Percentiles rank a stretch among this genome's conserved stretches.
phyloP scores from a whole-genome alignment of 257 asterid species.

The Nicotiana benthamiana region DNA sequence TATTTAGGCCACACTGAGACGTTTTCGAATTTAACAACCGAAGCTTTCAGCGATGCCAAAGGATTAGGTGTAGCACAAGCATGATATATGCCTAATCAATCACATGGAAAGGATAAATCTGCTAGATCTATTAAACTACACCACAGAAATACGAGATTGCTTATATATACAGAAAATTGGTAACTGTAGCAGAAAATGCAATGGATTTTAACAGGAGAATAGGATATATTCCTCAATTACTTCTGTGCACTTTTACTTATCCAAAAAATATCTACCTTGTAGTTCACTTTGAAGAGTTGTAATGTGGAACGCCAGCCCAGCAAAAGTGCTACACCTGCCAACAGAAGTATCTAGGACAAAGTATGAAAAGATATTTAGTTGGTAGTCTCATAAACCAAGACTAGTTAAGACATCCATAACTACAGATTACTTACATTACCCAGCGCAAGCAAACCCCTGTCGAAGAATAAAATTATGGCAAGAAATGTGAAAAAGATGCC shows the following conservation, averaged over 20 bases:
- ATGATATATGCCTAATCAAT: background rate
- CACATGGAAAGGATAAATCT: background rate
- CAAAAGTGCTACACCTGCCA: slow-evolving; percentile 61
- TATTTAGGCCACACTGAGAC: background rate
- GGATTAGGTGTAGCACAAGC: background rate
- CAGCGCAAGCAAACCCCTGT: slow-evolving; percentile 84
- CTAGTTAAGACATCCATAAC: background rate
- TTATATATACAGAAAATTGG: background rate
- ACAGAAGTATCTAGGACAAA: slow-evolving; percentile 57
- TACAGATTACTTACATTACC: slow-evolving; percentile 62
- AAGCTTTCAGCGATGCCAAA: background rate
- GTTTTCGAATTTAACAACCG: background rate
- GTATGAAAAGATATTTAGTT: slow-evolving; percentile 1
- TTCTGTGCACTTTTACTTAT: slow-evolving; percentile 4
- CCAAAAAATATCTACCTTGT: slow-evolving; percentile 39
- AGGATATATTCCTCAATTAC: background rate
- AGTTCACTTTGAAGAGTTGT: slow-evolving; percentile 58
- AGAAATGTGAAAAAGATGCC: slow-evolving; percentile 74
- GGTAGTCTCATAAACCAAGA: background rate
- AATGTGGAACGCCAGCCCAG: slow-evolving; percentile 67
- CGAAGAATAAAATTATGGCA: slow-evolving; percentile 61
- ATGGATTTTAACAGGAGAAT: background rate
- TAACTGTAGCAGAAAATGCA: background rate
- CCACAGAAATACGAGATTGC: background rate
- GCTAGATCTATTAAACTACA: background rate